Evolutionary conservation across 495 filamentous ascomycete species (phyloP).

Genomic region (Penicillium desertorum): DNA sequence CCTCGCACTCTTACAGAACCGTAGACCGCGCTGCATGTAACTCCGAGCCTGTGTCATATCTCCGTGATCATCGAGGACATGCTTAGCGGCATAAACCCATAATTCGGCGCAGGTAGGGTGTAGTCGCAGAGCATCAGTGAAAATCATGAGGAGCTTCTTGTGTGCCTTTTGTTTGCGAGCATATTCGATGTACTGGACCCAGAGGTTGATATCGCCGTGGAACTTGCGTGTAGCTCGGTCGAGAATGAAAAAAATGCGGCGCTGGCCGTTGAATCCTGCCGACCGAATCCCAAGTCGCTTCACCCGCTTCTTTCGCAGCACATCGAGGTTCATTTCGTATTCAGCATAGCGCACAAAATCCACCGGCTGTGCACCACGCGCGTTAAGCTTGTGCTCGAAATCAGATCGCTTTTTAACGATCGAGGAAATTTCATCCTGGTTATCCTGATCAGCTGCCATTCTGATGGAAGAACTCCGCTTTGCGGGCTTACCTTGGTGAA

Average conservation of each 20-base stretch:
- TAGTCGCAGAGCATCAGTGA: conserved; percentile 75
- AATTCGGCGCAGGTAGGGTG: conserved; percentile 80
- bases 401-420: conserved; percentile 88
- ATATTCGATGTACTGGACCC: conserved; percentile 89
- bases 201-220: conserved; percentile 77
- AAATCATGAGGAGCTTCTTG: conserved; percentile 74
- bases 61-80: conserved; percentile 68
- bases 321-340: conserved; percentile 89
- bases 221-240: conserved; percentile 87
- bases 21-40: conserved; percentile 83
- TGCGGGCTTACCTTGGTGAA: conserved; percentile 64
- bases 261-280: conserved; percentile 64
- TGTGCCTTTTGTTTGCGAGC: conserved; percentile 70
- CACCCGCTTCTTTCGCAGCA: conserved; percentile 76
- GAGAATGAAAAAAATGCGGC: conserved; percentile 82
- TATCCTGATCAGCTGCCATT: conserved; percentile 15
- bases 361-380: conserved; percentile 67
- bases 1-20: conserved; percentile 75
- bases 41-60: conserved; percentile 84
- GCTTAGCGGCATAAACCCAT: conserved; percentile 83
- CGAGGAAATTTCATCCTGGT: conserved; percentile 78
- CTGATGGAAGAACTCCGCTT: background rate
- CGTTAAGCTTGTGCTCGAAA: conserved; percentile 87
- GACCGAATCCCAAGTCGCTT: conserved; percentile 72
- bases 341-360: conserved; percentile 85